Percentiles rank a stretch among this genome's conserved stretches.
Conservation (phyloP, 1,139 yeast genomes). For the Debaryomyces sp. region DNA sequence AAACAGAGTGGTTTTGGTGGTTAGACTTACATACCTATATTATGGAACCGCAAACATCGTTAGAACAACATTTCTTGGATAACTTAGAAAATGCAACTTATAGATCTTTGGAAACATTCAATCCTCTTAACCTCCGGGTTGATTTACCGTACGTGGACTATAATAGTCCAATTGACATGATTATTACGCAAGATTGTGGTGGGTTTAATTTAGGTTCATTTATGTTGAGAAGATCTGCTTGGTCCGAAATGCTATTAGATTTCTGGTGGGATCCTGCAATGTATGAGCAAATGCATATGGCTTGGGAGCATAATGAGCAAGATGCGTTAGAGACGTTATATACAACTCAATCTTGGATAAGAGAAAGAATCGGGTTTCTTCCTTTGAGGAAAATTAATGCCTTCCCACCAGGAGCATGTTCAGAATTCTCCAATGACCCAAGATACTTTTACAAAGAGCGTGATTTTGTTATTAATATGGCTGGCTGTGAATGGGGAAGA, state of each 20-base stretch:
- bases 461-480: slow-evolving; percentile 94
- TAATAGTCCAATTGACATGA: slow-evolving; percentile 66
- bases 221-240: slow-evolving; percentile 76
- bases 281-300: slow-evolving; percentile 97
- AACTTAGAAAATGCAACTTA: slow-evolving; percentile 69
- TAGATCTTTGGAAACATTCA: slow-evolving; percentile 69
- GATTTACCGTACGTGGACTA: slow-evolving; percentile 82
- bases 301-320: slow-evolving; percentile 98
- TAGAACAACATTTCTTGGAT: slow-evolving; percentile 78
- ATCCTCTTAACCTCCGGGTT: slow-evolving; percentile 68
- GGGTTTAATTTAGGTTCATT: slow-evolving; percentile 95
- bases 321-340: slow-evolving; percentile 89
- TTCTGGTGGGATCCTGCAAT: slow-evolving; percentile 99
- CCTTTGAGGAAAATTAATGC: slow-evolving; percentile 87
- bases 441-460: slow-evolving; percentile 71
- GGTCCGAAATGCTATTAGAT: slow-evolving; percentile 87
- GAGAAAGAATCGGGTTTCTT: slow-evolving; percentile 82
- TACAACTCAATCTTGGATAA: slow-evolving; percentile 79
- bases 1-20: slow-evolving; percentile 99
- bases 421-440: slow-evolving; percentile 75
- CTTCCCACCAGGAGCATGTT: slow-evolving; percentile 96
- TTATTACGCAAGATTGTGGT: slow-evolving; percentile 94
- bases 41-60: slow-evolving; percentile 88
- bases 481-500: slow-evolving; percentile 97
- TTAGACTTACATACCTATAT: slow-evolving; percentile 90